These are phyloP conservation scores for Morella rubra DNA, from an alignment of 306 rosid species.

Conservation along the genomic window DNA sequence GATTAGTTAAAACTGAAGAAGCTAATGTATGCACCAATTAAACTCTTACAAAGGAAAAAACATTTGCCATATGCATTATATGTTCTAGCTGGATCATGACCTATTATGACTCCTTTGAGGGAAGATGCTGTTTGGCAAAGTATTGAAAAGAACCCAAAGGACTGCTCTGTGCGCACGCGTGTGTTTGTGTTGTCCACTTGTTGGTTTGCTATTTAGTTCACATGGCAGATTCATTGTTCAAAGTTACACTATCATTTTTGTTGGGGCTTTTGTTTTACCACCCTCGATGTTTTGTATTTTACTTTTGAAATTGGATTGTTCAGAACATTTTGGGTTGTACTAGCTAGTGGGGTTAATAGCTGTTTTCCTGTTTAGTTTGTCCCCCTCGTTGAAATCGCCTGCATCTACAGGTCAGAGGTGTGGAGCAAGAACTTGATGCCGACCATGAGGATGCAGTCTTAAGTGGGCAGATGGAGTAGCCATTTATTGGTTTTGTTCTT, in stretches of 20 bases:
- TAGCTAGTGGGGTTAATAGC: neutral
- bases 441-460: conserved; percentile 63
- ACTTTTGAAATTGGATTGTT: neutral
- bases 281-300: neutral
- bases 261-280: neutral
- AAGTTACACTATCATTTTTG: neutral
- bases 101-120: neutral
- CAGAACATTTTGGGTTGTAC: neutral
- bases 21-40: neutral
- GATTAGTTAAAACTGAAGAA: neutral
- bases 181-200: neutral
- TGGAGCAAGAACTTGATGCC: conserved; percentile 78
- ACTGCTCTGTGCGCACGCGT: neutral
- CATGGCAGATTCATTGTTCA: neutral
- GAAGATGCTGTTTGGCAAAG: neutral
- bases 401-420: conserved; percentile 76
- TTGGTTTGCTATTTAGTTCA: neutral
- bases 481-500: conserved; percentile 5
- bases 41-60: neutral
- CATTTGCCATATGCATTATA: neutral
- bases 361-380: neutral
- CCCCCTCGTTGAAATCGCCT: conserved; percentile 5
- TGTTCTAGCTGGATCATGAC: neutral
- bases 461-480: conserved; percentile 56
- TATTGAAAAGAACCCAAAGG: neutral